Evolutionary conservation across 257 asterid genomes (phyloP), one percentile per base, ranked within the genome.

Genomic region (Linaria vulgaris): DNA sequence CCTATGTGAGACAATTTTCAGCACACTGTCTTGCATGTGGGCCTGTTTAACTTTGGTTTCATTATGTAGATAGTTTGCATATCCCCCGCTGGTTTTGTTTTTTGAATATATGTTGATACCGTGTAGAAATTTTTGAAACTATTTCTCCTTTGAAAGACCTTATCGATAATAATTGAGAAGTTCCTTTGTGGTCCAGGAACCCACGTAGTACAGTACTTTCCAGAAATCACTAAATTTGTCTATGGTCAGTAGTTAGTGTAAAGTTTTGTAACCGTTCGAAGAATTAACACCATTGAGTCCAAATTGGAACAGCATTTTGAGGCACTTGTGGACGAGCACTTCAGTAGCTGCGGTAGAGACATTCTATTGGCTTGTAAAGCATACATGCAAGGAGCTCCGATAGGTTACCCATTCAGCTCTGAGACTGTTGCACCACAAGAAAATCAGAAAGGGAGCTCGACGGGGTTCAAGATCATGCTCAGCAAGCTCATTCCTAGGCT

Each of bases 391-490:
- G 99, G 94, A 46, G 91, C 87, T 69, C 92, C 85, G 0, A 72
- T 94, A 20, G 95, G 99, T 34, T 62, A 74, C 38, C 80, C 90
- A 34, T 81, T 79, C 15, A 66, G 44, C 44, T 20, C 24, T 61
- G 68, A 44, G 41, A 74, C 61, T 22, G 22, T 53, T 63, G 81
- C 53, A 58, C 80, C 79, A 45, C 76, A 76, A 54, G 82, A 73
- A 71, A 59, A 3, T 14, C 67, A 39, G 61, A 72, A 74, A 66
- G 87, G 88, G 78, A 80, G 88, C 85, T 90, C 97, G 1, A 80
- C 76, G 1, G 99, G 97, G 0, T 89, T 94, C 91, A 89, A 84
- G 83, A 85, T 94, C 66, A 82, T 87, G 90, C 90, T 94, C 23
- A 61, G 79, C 24, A 94, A 89, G 87, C 81, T 89, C 79, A 69